Percentiles rank a stretch among this genome's conserved stretches.
phyloP scores from a whole-genome alignment of 805 yeast genomes.

The Kodamaea neixiangensis region DNA sequence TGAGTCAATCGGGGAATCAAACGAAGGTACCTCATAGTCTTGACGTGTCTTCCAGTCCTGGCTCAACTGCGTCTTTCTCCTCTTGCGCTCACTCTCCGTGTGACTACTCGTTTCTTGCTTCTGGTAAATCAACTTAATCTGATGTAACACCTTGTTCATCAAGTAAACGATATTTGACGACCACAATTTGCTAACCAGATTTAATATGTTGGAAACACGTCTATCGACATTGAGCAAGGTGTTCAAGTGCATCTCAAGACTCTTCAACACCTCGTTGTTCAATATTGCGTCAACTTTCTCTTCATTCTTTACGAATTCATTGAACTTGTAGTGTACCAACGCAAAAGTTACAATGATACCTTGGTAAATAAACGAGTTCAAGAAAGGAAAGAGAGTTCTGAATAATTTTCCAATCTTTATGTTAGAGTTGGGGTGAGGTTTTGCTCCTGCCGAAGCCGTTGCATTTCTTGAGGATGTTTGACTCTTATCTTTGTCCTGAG shows the following conservation, averaged over 20 bases:
- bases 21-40: background rate
- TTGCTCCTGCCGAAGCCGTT: background rate
- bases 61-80: conserved; percentile 1
- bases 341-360: conserved; percentile 54
- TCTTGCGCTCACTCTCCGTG: background rate
- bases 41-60: conserved; percentile 1
- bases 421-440: conserved; percentile 2
- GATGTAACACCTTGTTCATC: conserved; percentile 31
- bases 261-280: conserved; percentile 4
- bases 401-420: conserved; percentile 35
- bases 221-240: conserved; percentile 26
- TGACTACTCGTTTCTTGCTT: conserved; percentile 14
- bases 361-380: conserved; percentile 51
- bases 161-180: conserved; percentile 34
- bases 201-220: conserved; percentile 20
- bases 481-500: background rate
- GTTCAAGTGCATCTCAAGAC: conserved; percentile 23
- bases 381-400: conserved; percentile 45
- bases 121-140: conserved; percentile 27
- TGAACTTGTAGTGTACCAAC: conserved; percentile 44
- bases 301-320: conserved; percentile 30
- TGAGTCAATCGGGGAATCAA: background rate
- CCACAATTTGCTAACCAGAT: conserved; percentile 30
- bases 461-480: background rate
- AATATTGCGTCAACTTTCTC: conserved; percentile 14